Conservation (phyloP, 2,329 filamentous ascomycete species). For the Gliomastix tumulicola region DNA sequence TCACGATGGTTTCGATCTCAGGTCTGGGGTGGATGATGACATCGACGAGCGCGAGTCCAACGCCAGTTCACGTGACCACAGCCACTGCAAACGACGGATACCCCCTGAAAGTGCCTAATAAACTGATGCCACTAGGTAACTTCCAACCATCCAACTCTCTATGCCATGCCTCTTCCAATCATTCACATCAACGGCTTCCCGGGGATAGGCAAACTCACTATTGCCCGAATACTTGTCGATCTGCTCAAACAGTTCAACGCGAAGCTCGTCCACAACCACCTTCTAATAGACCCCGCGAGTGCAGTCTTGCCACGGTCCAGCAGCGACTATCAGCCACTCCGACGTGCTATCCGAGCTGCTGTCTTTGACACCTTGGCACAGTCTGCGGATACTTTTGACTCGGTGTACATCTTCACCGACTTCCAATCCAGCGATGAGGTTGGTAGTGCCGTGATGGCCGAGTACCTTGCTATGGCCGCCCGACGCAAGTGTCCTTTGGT, state of each 20-base stretch:
- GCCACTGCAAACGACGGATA: no score
- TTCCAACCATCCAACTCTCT: no score
- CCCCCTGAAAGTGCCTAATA: no score
- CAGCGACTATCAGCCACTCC: constrained; percentile 4
- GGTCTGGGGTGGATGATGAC: no score
- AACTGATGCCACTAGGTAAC: no score
- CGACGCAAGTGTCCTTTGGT: background rate
- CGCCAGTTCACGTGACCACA: constrained; percentile 19
- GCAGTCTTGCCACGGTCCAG: constrained; percentile 4
- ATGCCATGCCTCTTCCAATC: constrained; percentile 3
- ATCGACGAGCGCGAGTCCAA: constrained; percentile 12
- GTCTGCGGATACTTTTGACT: background rate
- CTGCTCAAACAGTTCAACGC: background rate
- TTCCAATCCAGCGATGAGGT: constrained; percentile 4
- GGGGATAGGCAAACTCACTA: constrained; percentile 6
- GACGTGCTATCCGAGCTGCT: constrained; percentile 3
- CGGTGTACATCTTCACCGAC: constrained; percentile 7
- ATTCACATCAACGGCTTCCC: constrained; percentile 5
- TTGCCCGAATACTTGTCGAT: constrained; percentile 2
- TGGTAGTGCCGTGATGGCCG: constrained; percentile 2
- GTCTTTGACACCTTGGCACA: constrained; percentile 2
- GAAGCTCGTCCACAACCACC: constrained; percentile 5
- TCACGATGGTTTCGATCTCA: no score
- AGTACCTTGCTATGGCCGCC: constrained; percentile 2
- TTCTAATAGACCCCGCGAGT: constrained; percentile 5